Conservation (phyloP, 2,329 filamentous ascomycete genomes). For the Blumeriella jaapii region DNA sequence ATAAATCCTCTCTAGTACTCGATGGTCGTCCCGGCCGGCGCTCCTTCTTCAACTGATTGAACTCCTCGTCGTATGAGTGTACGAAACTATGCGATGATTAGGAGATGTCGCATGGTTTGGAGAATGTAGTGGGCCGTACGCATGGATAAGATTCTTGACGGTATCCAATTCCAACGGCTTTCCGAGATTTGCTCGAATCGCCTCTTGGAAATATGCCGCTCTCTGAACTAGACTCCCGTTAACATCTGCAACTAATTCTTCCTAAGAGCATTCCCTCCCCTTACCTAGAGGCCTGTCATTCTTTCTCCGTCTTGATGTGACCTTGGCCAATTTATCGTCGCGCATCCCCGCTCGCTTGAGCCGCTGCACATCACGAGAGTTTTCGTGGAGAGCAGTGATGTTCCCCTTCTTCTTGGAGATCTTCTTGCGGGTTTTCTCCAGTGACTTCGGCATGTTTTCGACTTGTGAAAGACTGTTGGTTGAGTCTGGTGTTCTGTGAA, state of each 20-base stretch:
- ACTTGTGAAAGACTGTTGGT: slow-evolving; percentile 25
- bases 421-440: slow-evolving; percentile 78
- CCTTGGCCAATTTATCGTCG: slow-evolving; percentile 70
- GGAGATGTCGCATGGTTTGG: slow-evolving; percentile 17
- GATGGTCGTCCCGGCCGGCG: slow-evolving; percentile 71
- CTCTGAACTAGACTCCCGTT: slow-evolving; percentile 44
- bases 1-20: slow-evolving; percentile 62
- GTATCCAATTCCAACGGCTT: slow-evolving; percentile 41
- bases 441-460: slow-evolving; percentile 72
- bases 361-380: slow-evolving; percentile 74
- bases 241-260: slow-evolving; percentile 6
- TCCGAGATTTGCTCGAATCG: slow-evolving; percentile 40
- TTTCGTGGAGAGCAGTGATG: slow-evolving; percentile 69
- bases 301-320: slow-evolving; percentile 58
- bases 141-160: slow-evolving; percentile 49
- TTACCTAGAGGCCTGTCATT: slow-evolving; percentile 63
- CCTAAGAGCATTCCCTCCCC: neutral
- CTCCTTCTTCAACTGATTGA: slow-evolving; percentile 51
- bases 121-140: slow-evolving; percentile 38
- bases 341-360: slow-evolving; percentile 68
- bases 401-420: slow-evolving; percentile 78
- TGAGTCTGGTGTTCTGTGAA: slow-evolving; percentile 3
- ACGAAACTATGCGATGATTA: slow-evolving; percentile 40
- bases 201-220: slow-evolving; percentile 60
- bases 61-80: slow-evolving; percentile 60